phyloP scores from a whole-genome alignment of 2,329 filamentous ascomycete species.

The Ceratocystis albifundus region DNA sequence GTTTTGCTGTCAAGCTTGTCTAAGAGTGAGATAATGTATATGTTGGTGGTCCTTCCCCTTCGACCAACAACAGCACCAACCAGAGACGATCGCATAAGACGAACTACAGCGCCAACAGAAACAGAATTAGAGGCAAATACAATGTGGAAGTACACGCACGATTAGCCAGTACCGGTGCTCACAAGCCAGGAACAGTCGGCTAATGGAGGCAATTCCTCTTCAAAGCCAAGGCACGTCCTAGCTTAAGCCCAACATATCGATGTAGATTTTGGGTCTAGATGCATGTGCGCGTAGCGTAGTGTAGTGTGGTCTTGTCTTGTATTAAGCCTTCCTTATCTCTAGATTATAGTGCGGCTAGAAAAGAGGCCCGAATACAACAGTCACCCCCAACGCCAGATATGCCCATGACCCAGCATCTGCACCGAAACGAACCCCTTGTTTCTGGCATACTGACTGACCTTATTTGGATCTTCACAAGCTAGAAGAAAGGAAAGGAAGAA shows the following conservation, averaged over 20 bases:
- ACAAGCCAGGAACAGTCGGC: background rate
- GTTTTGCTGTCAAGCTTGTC: too few relatives aligned
- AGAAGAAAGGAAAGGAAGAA: too few relatives aligned
- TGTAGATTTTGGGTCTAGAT: background rate
- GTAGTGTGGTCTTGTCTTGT: too few relatives aligned
- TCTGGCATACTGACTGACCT: too few relatives aligned
- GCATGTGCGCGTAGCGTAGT: background rate
- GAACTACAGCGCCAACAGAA: background rate
- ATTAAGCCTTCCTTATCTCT: background rate
- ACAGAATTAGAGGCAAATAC: background rate
- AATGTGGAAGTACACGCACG: background rate
- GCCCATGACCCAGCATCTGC: background rate
- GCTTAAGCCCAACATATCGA: background rate
- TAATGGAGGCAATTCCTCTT: background rate
- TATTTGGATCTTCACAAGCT: background rate
- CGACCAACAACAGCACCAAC: background rate
- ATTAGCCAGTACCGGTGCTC: background rate
- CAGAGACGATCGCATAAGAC: background rate
- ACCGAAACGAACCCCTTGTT: background rate
- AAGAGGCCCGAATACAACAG: constrained; percentile 2
- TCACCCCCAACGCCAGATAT: too few relatives aligned
- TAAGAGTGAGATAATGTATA: too few relatives aligned
- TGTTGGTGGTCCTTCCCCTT: too few relatives aligned
- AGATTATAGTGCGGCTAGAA: background rate
- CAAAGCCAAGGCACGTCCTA: background rate